A percentile compares a stretch with the other conserved stretches of the same genome.
phyloP scores from a whole-genome alignment of 148 eudicot species.

The Persicaria maculosa region DNA sequence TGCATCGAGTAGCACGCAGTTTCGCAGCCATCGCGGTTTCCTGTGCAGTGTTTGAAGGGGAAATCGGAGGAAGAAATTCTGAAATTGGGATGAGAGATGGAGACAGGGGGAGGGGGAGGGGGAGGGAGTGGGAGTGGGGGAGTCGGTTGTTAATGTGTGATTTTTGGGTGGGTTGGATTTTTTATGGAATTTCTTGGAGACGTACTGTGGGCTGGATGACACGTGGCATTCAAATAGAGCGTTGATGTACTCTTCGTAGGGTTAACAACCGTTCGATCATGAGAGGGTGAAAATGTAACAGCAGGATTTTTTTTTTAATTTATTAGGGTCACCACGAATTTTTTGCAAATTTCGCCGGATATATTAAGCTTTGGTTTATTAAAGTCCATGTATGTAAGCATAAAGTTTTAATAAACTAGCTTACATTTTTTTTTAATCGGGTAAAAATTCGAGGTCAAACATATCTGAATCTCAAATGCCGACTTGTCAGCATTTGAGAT shows the following conservation, averaged over 20 bases:
- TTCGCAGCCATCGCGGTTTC: background rate
- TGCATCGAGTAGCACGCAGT: background rate
- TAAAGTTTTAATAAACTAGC: no score
- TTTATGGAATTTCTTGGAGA: background rate
- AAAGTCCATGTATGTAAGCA: no score
- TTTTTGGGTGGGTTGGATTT: constrained; percentile 8
- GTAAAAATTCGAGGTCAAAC: no score
- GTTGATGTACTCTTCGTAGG: background rate
- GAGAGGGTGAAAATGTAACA: background rate
- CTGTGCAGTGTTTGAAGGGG: background rate
- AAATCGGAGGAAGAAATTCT: background rate
- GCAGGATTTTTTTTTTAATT: background rate
- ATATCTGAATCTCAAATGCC: no score
- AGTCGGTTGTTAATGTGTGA: constrained; percentile 6
- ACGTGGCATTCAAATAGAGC: background rate
- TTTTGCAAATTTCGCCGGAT: no score
- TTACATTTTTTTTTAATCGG: no score
- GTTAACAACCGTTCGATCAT: background rate
- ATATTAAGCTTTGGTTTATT: no score
- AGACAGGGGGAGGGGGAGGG: background rate
- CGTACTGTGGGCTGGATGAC: background rate
- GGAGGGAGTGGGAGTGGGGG: background rate
- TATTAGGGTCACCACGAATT: no score
- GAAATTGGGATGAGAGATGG: background rate
- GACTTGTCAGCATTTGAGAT: no score